Evolutionary conservation across 1,139 yeast genomes (phyloP).

Genomic region (Debaryomyces psychrophilus): DNA sequence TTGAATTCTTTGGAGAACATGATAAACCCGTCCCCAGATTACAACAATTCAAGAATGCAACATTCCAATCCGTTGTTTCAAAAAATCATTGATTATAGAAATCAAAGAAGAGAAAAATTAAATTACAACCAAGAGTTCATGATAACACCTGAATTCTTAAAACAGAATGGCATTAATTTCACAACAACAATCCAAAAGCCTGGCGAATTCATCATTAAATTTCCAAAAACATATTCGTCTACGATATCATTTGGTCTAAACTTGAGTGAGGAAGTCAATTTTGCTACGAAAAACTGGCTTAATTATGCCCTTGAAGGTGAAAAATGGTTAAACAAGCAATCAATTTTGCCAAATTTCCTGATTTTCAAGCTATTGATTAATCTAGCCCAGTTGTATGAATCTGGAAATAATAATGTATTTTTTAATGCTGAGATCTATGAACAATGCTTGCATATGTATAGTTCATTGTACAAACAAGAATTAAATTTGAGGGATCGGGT

Average conservation of each 20-base stretch:
- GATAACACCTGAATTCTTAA: conserved; percentile 53
- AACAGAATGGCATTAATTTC: conserved; percentile 49
- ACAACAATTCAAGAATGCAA: conserved; percentile 26
- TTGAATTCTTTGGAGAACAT: conserved; percentile 34
- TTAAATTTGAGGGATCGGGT: conserved; percentile 41
- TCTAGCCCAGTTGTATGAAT: conserved; percentile 47
- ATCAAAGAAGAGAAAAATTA: conserved; percentile 11
- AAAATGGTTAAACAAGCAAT: conserved; percentile 55
- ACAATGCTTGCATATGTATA: conserved; percentile 35
- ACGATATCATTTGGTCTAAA: conserved; percentile 57
- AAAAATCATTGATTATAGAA: conserved; percentile 23
- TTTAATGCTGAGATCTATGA: conserved; percentile 34
- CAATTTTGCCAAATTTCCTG: conserved; percentile 54
- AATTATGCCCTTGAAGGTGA: conserved; percentile 51
- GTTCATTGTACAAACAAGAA: conserved; percentile 40
- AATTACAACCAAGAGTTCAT: conserved; percentile 42
- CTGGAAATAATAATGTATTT: conserved; percentile 28
- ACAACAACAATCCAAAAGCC: conserved; percentile 55
- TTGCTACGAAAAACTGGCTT: conserved; percentile 66
- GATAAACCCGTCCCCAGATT: conserved; percentile 28
- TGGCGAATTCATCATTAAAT: conserved; percentile 62
- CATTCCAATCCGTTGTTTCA: conserved; percentile 32
- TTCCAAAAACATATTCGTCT: conserved; percentile 57
- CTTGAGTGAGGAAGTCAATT: conserved; percentile 56
- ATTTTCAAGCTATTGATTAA: conserved; percentile 49